Base-by-base conservation (phyloP, 1,139 yeast species). In the Citeromyces siamensis region DNA sequence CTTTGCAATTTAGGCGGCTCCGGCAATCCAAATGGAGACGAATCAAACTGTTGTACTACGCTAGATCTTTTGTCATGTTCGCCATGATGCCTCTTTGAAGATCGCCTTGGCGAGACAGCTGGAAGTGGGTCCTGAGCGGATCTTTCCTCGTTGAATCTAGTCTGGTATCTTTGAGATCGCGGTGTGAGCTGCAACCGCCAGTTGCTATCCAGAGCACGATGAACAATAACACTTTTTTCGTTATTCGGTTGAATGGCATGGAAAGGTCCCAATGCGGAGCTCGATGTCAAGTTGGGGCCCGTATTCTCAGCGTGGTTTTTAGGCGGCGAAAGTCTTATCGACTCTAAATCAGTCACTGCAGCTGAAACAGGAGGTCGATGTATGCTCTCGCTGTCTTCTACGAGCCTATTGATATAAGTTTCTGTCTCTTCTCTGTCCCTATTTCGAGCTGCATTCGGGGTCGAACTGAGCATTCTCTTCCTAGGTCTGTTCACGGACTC, bases 1-100 rank as follows among this genome's bases (percentile, higher is more conserved):
- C 31, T 26, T 28, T 32, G 71, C 3, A 70, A 67, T 40, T 64
- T 65, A 0, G 72, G 72, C 21, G 38, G 38, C 18, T 36, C 35
- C 19, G 32, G 35, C 2, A 26, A 18, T 12, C 68, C 59, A 8
- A 71, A 66, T 1, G 76, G 75, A 2, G 75, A 69, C 0, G 75
- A 68, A 40, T 68, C 65, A 34, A 62, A 58, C 35, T 60, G 58
- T 38, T 64, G 64, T 13, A 68, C 63, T 45, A 64, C 51, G 19
- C 69, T 59, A 6, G 70, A 62, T 36, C 71, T 51, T 14, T 51
- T 39, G 44, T 48, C 31, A 35, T 60, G 49, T 19, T 54, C 50
- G 46, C 42, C 31, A 46, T 42, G 44, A 50, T 41, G 46, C 46
- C 44, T 36, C 40, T 43, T 42, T 38, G 39, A 42, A 41, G 40